Conservation (phyloP, 768 basidiomycete genomes). For the Fistulinella prunicolor region DNA sequence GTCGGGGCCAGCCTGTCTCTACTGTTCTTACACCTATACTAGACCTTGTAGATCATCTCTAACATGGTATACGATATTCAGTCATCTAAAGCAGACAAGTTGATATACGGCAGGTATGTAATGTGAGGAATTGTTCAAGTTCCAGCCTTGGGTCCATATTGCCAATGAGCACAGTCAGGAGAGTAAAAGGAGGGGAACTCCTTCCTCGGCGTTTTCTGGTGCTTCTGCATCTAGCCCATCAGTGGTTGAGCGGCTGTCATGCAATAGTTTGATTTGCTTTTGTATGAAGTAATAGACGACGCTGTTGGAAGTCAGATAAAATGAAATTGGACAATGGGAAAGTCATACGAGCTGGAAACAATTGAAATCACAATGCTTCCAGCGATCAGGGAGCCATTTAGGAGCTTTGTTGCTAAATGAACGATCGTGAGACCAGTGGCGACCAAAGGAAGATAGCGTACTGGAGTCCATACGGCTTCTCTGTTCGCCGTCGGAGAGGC, state of each 20-base stretch:
- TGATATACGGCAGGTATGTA: background rate
- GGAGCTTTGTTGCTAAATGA: constrained; percentile 54
- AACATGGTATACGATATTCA: constrained; percentile 5
- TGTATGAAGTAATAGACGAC: constrained; percentile 63
- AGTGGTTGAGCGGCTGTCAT: constrained; percentile 45
- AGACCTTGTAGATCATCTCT: constrained; percentile 18
- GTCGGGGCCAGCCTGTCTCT: constrained; percentile 88
- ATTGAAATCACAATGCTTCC: constrained; percentile 58
- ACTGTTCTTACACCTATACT: constrained; percentile 93
- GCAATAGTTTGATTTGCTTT: constrained; percentile 54
- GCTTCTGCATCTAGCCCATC: constrained; percentile 59
- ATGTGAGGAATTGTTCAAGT: background rate
- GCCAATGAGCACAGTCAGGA: background rate
- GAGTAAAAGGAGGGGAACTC: constrained; percentile 45
- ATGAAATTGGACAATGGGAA: constrained; percentile 5
- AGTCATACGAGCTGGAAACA: constrained; percentile 63
- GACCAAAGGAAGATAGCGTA: constrained; percentile 31
- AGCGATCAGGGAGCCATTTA: constrained; percentile 59
- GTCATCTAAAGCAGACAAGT: background rate
- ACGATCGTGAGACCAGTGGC: constrained; percentile 9
- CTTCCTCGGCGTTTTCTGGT: constrained; percentile 58
- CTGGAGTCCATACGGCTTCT: constrained; percentile 74
- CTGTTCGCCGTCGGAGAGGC: constrained; percentile 72
- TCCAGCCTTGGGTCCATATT: too few relatives aligned
- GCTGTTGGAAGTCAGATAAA: constrained; percentile 38